Evolutionary conservation across 768 basidiomycete genomes (phyloP), one percentile per base, ranked within the genome.

Genomic region (Neoboletus subvelutipes): DNA sequence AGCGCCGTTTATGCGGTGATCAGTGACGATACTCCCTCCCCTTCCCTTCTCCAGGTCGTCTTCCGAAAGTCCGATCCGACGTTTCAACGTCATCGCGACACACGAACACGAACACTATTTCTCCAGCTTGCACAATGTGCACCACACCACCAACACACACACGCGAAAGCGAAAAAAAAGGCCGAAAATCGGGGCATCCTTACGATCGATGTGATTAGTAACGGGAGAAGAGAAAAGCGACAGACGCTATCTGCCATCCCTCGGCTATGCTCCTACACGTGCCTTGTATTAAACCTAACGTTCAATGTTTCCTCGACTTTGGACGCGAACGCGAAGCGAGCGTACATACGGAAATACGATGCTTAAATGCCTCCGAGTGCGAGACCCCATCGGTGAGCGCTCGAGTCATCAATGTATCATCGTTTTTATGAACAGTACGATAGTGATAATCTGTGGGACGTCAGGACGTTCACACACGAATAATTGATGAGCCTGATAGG

Each of bases 241-340:
- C 10, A 24, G 51, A n/a, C 24, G 22, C n/a, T 26, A 11, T 54
- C 54, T 54, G 37, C 15, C 2, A 3, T 2, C 12, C 45, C 8
- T 50, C 24, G 52, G 53, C 46, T 39, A 5, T 50, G 34, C 11
- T 7, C 10, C 26, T 31, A 45, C 45, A 48, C 49, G 50, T 59
- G 57, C 41, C 42, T 29, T 43, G 18, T 55, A 56, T 56, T 56
- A 56, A 56, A 56, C 55, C 55, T 56, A 56, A 39, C 13, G 24
- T 28, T 36, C 50, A 39, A 39, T 41, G 54, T 56, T 53, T 56
- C 29, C 29, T 28, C 18, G 31, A 55, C 29, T n/a, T 11, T 1
- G 26, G 37, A 42, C 33, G 52, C 24, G 52, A 54, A 28, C 37
- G 51, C 22, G 50, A 40, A 31, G 31, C 52, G 52, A 26, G 48